phyloP scores from a whole-genome alignment of 805 yeast species.

The Metschnikowia kofuensis region DNA sequence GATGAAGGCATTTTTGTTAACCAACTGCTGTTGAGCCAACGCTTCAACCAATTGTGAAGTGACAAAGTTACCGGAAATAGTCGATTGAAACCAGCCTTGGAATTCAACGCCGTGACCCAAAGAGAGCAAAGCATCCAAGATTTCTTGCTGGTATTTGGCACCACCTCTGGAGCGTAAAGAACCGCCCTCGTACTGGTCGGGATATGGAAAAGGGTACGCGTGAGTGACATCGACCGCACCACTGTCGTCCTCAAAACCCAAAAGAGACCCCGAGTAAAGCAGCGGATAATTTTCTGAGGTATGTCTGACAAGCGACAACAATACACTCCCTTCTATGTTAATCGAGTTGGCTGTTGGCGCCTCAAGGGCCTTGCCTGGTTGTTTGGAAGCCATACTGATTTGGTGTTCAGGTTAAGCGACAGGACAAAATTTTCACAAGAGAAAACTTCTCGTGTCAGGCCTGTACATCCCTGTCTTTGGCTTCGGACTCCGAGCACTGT shows the following conservation, averaged over 20 bases:
- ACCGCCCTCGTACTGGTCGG: constrained; percentile 61
- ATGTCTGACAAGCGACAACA: constrained; percentile 62
- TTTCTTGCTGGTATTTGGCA: constrained; percentile 63
- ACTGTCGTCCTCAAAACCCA: constrained; percentile 65
- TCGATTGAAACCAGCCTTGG: constrained; percentile 79
- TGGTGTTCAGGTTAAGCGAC: neutral
- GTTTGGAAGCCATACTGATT: constrained; percentile 16
- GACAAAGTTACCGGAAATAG: constrained; percentile 66
- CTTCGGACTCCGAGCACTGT: neutral
- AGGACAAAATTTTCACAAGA: constrained; percentile 14
- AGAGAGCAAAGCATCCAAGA: constrained; percentile 57
- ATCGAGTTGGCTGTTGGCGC: constrained; percentile 40
- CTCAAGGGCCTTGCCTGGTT: constrained; percentile 22
- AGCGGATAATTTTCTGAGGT: constrained; percentile 62
- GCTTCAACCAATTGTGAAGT: constrained; percentile 66
- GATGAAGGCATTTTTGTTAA: constrained; percentile 53
- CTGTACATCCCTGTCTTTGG: constrained; percentile 10
- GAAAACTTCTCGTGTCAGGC: constrained; percentile 14
- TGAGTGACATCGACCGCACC: constrained; percentile 53
- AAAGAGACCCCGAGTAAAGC: constrained; percentile 64
- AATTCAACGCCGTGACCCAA: constrained; percentile 66
- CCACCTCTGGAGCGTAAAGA: constrained; percentile 62
- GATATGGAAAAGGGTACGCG: constrained; percentile 66
- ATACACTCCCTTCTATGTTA: constrained; percentile 49
- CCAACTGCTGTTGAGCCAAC: constrained; percentile 61